These are phyloP conservation scores for Lathyrus tuberosus DNA, from an alignment of 306 rosid genomes.

Conservation along the genomic window DNA sequence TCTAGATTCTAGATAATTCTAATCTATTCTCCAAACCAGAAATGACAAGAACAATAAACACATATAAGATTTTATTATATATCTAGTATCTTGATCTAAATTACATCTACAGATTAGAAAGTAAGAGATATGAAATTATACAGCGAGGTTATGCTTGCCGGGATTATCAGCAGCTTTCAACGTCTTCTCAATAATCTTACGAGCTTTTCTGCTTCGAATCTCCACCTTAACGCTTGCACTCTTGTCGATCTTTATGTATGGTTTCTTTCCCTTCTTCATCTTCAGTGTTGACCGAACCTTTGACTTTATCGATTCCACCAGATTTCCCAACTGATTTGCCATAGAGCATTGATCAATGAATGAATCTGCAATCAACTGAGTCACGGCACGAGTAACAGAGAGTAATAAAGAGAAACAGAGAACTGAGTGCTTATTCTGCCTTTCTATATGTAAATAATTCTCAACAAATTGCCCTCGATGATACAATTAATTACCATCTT, in stretches of 20 bases:
- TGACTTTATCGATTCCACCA: conserved; percentile 80
- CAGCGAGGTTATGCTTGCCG: conserved; percentile 3
- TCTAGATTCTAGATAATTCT: too few relatives aligned
- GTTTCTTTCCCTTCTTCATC: conserved; percentile 60
- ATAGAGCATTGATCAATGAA: conserved; percentile 20
- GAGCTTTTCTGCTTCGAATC: conserved; percentile 92
- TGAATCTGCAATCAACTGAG: too few relatives aligned
- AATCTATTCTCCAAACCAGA: too few relatives aligned
- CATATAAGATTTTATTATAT: too few relatives aligned
- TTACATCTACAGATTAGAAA: background rate
- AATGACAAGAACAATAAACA: too few relatives aligned
- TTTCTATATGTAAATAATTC: too few relatives aligned
- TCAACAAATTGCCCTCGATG: too few relatives aligned
- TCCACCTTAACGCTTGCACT: conserved; percentile 91
- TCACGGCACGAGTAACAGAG: too few relatives aligned
- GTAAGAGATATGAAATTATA: background rate
- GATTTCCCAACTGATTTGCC: conserved; percentile 65
- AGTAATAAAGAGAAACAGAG: too few relatives aligned
- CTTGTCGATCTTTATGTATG: conserved; percentile 86
- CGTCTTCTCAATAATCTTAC: conserved; percentile 80
- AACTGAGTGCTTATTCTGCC: too few relatives aligned
- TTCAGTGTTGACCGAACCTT: conserved; percentile 65
- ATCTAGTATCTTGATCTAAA: too few relatives aligned
- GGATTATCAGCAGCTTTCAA: conserved; percentile 78
- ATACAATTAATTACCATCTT: too few relatives aligned